Conservation (phyloP, 176 grass and related monocot genomes). For the Musa schizocarpa region DNA sequence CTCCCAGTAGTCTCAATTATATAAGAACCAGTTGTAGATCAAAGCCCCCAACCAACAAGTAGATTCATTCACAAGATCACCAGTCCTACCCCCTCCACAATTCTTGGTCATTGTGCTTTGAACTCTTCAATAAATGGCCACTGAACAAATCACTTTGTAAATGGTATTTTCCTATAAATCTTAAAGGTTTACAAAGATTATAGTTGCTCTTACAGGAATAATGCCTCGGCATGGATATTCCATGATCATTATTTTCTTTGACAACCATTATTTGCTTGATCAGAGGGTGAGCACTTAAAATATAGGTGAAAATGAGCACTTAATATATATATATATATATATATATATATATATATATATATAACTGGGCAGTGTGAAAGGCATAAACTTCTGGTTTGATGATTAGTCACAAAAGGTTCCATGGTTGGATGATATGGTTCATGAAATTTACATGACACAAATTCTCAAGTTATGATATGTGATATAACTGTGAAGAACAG, state of each 20-base stretch:
- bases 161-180: background rate
- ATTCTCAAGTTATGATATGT: too few relatives aligned
- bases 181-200: background rate
- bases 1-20: constrained; percentile 67
- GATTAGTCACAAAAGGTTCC: too few relatives aligned
- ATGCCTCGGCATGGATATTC: constrained; percentile 71
- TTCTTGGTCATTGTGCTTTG: constrained; percentile 78
- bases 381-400: too few relatives aligned
- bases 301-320: too few relatives aligned
- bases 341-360: too few relatives aligned
- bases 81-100: constrained; percentile 62
- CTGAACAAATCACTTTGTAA: background rate
- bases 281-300: too few relatives aligned
- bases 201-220: constrained; percentile 64
- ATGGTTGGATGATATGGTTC: too few relatives aligned
- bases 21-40: constrained; percentile 54
- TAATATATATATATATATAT: too few relatives aligned
- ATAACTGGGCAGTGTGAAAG: too few relatives aligned
- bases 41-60: constrained; percentile 52
- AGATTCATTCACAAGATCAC: constrained; percentile 63
- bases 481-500: too few relatives aligned
- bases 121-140: constrained; percentile 78
- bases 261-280: too few relatives aligned
- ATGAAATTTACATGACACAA: too few relatives aligned
- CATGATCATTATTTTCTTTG: constrained; percentile 11